Percentiles rank a stretch among this genome's conserved stretches.
phyloP scores from a whole-genome alignment of 2,329 filamentous ascomycete genomes.

The Thielaviopsis musarum region DNA sequence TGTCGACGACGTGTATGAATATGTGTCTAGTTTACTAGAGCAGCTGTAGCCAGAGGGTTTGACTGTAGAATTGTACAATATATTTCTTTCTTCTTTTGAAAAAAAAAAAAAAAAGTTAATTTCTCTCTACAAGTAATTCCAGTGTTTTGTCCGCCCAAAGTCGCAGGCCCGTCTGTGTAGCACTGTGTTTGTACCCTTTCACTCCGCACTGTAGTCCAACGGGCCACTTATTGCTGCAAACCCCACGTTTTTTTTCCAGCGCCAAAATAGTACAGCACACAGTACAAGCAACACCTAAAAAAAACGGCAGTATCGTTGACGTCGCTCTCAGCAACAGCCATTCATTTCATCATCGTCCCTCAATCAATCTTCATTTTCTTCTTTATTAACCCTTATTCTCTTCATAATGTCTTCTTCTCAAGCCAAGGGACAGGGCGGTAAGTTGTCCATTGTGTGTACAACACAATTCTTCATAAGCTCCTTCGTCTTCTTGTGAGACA shows the following conservation, averaged over 20 bases:
- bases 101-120: too few species aligned
- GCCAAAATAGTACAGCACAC: neutral
- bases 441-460: neutral
- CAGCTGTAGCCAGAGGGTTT: slow-evolving; percentile 27
- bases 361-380: neutral
- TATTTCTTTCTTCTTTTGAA: neutral
- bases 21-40: slow-evolving; percentile 30
- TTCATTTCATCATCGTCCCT: neutral
- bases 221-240: neutral
- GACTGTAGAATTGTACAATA: neutral
- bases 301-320: neutral
- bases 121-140: too few species aligned
- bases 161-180: neutral
- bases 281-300: neutral
- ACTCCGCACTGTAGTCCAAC: neutral
- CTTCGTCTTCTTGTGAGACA: neutral
- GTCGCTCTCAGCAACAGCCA: neutral
- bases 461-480: neutral
- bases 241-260: slow-evolving; percentile 2
- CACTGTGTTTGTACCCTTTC: neutral
- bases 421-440: slow-evolving; percentile 4
- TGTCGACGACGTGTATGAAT: slow-evolving; percentile 29
- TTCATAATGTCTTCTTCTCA: slow-evolving; percentile 6
- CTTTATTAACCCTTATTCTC: neutral
- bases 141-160: too few species aligned